Base-by-base conservation (phyloP, 805 yeast species). In the Monosporozyma siamensis region DNA sequence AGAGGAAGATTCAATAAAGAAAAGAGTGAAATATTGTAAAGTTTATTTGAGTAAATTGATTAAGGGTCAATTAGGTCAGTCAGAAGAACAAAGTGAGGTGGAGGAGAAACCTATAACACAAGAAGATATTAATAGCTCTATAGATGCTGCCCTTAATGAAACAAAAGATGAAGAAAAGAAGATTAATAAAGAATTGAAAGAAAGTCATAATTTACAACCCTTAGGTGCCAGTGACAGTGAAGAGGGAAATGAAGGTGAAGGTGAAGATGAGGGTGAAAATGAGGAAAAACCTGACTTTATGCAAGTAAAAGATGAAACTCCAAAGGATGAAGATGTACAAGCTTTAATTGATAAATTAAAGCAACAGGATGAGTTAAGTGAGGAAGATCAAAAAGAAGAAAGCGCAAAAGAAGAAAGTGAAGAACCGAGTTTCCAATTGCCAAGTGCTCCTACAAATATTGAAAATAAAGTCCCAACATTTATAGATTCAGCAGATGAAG, bases 11-110 rank as follows among this genome's bases (percentile, higher is more conserved):
- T 38, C 47, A 3, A 40, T 56, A 11, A 50, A 46, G 34, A 56
- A 53, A 27, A 46, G 54, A 25, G 47, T 50, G 14, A 61, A 61
- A 41, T 49, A 48, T 36, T 54, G 63, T 44, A 61, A 61, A 39
- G 26, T 57, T 9, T 58, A 54, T 35, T 36, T 61, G 35, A 52
- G 49, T 17, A 52, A 53, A 29, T 30, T 58, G 18, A 51, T 50
- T 4, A 55, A 53, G 40, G 60, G 58, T 12, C 56, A 58, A 23
- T 39, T 59, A 9, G 50, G 46, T 25, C 12, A 32, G n/a, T n/a
- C 45, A 34, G 2, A 24, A 39, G 14, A 31, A 38, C 14, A 26
- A 36, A 32, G 44, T n/a, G n/a, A 25, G 17, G 31, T 20, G 12
- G 21, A 38, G 25, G 22, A 21, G 24, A n/a, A 9, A 6, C 21